phyloP scores from a whole-genome alignment of 2,329 filamentous ascomycete genomes.

The Ramularia collo-cygni region DNA sequence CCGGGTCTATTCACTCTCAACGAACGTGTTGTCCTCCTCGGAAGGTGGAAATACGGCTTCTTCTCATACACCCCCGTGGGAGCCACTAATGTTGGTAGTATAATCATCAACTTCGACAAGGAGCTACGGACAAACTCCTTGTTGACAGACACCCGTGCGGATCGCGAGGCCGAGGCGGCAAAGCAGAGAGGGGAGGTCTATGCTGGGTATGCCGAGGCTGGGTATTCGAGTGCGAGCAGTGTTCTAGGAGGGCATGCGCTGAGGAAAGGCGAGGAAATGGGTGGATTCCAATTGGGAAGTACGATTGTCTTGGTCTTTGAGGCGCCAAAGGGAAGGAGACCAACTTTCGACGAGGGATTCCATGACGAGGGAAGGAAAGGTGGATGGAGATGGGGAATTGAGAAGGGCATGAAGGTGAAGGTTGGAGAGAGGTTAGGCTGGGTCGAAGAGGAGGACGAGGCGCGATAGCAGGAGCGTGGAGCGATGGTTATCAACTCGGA shows the following conservation, averaged over 20 bases:
- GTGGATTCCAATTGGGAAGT: conserved; percentile 91
- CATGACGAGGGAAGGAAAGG: conserved; percentile 46
- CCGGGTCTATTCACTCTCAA: conserved; percentile 95
- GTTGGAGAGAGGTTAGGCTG: conserved; percentile 80
- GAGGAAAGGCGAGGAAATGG: conserved; percentile 90
- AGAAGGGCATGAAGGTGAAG: conserved; percentile 81
- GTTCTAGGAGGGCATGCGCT: conserved; percentile 79
- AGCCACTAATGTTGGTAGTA: conserved; percentile 94
- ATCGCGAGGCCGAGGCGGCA: conserved; percentile 75
- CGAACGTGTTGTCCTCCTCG: conserved; percentile 87
- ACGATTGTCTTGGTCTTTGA: conserved; percentile 96
- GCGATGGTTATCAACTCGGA: too few relatives aligned
- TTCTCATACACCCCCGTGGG: conserved; percentile 94
- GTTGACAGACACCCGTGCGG: conserved; percentile 85
- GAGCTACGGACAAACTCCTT: conserved; percentile 91
- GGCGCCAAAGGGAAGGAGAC: conserved; percentile 61
- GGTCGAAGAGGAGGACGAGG: conserved; percentile 49
- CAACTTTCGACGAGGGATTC: conserved; percentile 55
- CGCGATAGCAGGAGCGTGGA: too few relatives aligned
- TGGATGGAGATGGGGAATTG: conserved; percentile 79
- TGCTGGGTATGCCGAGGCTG: conserved; percentile 86
- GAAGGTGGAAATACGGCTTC: conserved; percentile 94
- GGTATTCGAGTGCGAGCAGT: conserved; percentile 69
- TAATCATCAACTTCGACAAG: conserved; percentile 92
- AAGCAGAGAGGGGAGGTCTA: conserved; percentile 70